A percentile compares a stretch with the other conserved stretches of the same genome.
Conservation (phyloP, 176 grass and related monocot species). For the Miscanthus lutarioriparius region DNA sequence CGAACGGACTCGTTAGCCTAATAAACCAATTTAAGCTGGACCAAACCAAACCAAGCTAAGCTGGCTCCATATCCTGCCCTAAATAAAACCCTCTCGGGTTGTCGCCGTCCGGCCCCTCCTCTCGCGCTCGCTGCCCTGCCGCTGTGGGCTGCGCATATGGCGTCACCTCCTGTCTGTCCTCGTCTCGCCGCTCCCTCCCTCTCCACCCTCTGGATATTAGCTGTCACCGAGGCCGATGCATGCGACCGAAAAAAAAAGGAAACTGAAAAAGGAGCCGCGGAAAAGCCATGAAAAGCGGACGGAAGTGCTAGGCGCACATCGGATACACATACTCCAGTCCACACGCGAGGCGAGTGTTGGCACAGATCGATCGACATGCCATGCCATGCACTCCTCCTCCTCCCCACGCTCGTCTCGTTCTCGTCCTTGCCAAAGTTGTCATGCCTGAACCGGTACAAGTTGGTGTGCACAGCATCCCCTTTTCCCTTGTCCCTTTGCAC, state of each 20-base stretch:
- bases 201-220: constrained; percentile 45
- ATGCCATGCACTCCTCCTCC: too few species aligned
- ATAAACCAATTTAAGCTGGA: too few species aligned
- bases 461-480: background rate
- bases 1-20: too few species aligned
- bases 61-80: too few species aligned
- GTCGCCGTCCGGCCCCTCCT: background rate
- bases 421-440: background rate
- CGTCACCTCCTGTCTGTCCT: constrained; percentile 19
- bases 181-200: background rate
- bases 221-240: constrained; percentile 48
- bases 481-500: background rate
- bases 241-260: background rate
- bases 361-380: too few species aligned
- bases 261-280: background rate
- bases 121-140: background rate
- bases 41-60: too few species aligned
- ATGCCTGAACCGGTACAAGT: background rate
- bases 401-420: background rate
- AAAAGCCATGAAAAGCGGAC: background rate
- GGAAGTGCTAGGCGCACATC: constrained; percentile 15
- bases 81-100: background rate
- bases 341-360: background rate
- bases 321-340: background rate
- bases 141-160: constrained; percentile 20